These are phyloP conservation scores for Alloteropsis angusta DNA, from an alignment of 202 grass and related monocot species.

Conservation along the genomic window DNA sequence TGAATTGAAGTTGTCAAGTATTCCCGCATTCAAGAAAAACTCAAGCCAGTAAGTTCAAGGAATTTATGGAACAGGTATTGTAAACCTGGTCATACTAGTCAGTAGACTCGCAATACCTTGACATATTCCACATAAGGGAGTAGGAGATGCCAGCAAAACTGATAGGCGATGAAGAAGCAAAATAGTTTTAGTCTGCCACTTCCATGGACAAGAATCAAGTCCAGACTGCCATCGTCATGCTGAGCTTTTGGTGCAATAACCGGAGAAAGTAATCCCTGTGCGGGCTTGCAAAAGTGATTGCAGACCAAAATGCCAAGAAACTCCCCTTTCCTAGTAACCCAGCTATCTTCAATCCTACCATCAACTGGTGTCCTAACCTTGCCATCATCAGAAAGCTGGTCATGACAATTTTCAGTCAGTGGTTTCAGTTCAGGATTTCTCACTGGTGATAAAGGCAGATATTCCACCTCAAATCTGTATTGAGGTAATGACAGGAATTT, in stretches of 20 bases:
- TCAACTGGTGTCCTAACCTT: slow-evolving; percentile 10
- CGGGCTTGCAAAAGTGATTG: slow-evolving; percentile 87
- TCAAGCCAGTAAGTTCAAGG: neutral
- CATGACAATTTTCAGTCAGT: slow-evolving; percentile 19
- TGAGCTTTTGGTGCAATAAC: slow-evolving; percentile 65
- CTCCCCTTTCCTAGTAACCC: slow-evolving; percentile 58
- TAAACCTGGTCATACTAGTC: neutral
- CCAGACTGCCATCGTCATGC: slow-evolving; percentile 63
- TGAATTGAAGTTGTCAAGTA: neutral
- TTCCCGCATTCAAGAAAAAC: neutral
- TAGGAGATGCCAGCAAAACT: slow-evolving; percentile 68
- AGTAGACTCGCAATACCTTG: slow-evolving; percentile 40
- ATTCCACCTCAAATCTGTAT: slow-evolving; percentile 89
- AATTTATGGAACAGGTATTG: neutral
- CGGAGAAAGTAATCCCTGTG: slow-evolving; percentile 65
- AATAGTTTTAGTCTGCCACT: slow-evolving; percentile 70
- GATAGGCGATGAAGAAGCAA: slow-evolving; percentile 72
- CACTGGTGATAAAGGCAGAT: slow-evolving; percentile 47
- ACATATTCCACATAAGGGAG: slow-evolving; percentile 90
- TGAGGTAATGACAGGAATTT: slow-evolving; percentile 76
- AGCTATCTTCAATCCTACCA: slow-evolving; percentile 36
- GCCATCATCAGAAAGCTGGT: slow-evolving; percentile 16
- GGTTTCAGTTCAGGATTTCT: slow-evolving; percentile 27
- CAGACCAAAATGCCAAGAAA: slow-evolving; percentile 87
- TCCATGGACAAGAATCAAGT: slow-evolving; percentile 78